phyloP scores from a whole-genome alignment of 257 asterid species.

The Solanum chiquidenum region DNA sequence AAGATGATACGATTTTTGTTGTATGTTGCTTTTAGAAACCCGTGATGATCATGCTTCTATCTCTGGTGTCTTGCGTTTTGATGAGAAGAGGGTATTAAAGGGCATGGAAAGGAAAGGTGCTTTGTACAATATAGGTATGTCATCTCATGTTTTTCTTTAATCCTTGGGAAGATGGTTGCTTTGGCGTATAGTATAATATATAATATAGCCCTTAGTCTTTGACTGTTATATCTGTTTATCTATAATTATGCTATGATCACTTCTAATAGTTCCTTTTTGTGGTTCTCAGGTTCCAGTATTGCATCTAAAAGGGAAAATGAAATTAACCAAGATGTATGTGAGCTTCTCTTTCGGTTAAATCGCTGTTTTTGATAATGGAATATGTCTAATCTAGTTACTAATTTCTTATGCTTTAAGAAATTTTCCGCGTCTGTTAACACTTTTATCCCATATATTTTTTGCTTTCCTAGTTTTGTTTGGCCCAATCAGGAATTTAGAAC shows the following conservation, averaged over 20 bases:
- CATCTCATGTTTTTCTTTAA: background rate
- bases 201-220: background rate
- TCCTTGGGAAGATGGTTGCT: background rate
- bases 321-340: constrained; percentile 3
- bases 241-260: background rate
- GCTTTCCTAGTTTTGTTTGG: background rate
- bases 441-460: background rate
- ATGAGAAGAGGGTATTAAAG: constrained; percentile 42
- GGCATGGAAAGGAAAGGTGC: constrained; percentile 35
- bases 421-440: background rate
- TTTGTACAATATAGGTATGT: constrained; percentile 49
- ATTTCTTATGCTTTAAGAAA: background rate
- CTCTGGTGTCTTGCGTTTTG: constrained; percentile 53
- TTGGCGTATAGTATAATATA: background rate
- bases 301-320: background rate
- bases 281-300: background rate
- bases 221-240: background rate
- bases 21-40: constrained; percentile 53
- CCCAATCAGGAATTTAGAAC: background rate
- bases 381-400: background rate
- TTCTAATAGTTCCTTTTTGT: background rate
- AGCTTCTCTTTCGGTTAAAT: background rate
- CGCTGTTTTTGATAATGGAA: background rate
- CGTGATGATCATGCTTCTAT: constrained; percentile 49
- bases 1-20: constrained; percentile 59